Conservation (phyloP, 768 basidiomycete genomes). For the Mycena vulgaris region DNA sequence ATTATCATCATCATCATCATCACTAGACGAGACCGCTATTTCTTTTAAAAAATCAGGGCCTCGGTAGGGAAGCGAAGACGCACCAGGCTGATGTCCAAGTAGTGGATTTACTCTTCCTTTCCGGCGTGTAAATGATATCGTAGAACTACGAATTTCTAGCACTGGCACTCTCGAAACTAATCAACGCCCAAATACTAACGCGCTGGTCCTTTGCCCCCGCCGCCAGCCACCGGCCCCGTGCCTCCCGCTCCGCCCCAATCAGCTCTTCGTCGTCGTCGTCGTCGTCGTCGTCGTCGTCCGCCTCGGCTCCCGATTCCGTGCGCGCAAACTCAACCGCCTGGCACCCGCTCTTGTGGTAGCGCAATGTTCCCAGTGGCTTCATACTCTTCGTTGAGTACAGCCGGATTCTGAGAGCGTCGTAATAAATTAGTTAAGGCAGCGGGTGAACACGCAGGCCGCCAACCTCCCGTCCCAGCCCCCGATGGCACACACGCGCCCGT, state of each 20-base stretch:
- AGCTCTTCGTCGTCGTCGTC: conserved; percentile 73
- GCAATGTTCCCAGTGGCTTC: conserved; percentile 87
- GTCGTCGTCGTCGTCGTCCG: conserved; percentile 49
- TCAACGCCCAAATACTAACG: conserved; percentile 83
- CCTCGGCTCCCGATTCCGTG: conserved; percentile 25
- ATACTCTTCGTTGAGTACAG: conserved; percentile 86
- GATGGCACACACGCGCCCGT: conserved; percentile 86
- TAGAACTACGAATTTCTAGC: no score
- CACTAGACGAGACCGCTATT: no score
- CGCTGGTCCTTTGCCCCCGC: conserved; percentile 80
- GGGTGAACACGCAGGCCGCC: conserved; percentile 46
- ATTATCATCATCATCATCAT: no score
- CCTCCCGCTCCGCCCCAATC: conserved; percentile 58
- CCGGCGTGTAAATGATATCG: no score
- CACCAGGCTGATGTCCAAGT: no score
- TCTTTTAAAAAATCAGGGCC: no score
- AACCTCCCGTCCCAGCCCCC: conserved; percentile 97
- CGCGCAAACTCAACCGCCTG: conserved; percentile 83
- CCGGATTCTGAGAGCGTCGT: conserved; percentile 72
- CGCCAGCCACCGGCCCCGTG: conserved; percentile 73
- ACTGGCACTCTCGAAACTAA: conserved; percentile 67
- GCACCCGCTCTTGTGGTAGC: conserved; percentile 85
- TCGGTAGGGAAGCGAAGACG: no score
- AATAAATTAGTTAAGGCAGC: conserved; percentile 45
- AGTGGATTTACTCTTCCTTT: no score